A percentile compares a stretch with the other conserved stretches of the same genome.
phyloP scores from a whole-genome alignment of 106 monocot genomes.

The Dendrobium chrysotoxum region DNA sequence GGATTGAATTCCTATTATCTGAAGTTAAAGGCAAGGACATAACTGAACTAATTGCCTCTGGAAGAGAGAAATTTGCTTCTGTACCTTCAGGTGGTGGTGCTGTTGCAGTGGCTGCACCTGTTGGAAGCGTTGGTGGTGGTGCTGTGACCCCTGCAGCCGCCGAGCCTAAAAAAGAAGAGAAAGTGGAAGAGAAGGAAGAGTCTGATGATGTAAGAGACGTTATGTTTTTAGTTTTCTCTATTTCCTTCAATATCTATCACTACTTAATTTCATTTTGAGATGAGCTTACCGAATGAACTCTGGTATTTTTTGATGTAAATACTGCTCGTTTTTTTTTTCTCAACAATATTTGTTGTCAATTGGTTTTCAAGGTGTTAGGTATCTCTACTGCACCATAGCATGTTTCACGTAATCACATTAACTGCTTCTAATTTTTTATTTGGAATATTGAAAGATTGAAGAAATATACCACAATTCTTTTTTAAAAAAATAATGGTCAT shows the following conservation, averaged over 20 bases:
- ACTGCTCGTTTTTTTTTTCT: too few species aligned
- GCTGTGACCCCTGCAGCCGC: slow-evolving; percentile 8
- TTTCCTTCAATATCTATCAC: too few species aligned
- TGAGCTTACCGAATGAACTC: too few species aligned
- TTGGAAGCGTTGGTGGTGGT: not conserved
- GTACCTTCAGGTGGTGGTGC: slow-evolving; percentile 22
- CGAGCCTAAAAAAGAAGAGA: slow-evolving; percentile 7
- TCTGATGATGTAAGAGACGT: slow-evolving; percentile 4
- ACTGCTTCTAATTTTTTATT: too few species aligned
- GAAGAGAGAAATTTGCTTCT: slow-evolving; percentile 28
- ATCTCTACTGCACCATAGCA: too few species aligned
- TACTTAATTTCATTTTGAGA: too few species aligned
- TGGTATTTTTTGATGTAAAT: too few species aligned
- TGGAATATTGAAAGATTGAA: too few species aligned
- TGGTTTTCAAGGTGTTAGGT: too few species aligned
- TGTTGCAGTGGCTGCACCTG: not conserved
- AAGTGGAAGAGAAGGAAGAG: slow-evolving; percentile 10
- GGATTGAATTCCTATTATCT: slow-evolving; percentile 16
- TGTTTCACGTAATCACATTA: too few species aligned
- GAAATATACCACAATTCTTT: not conserved
- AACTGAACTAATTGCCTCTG: slow-evolving; percentile 21
- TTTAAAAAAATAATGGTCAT: not conserved
- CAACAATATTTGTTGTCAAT: too few species aligned
- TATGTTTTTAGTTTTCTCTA: not conserved
- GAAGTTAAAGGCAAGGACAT: slow-evolving; percentile 26